Evolutionary conservation across 257 asterid genomes (phyloP), one percentile per base, ranked within the genome.

Genomic region (Scutellaria galericulata): DNA sequence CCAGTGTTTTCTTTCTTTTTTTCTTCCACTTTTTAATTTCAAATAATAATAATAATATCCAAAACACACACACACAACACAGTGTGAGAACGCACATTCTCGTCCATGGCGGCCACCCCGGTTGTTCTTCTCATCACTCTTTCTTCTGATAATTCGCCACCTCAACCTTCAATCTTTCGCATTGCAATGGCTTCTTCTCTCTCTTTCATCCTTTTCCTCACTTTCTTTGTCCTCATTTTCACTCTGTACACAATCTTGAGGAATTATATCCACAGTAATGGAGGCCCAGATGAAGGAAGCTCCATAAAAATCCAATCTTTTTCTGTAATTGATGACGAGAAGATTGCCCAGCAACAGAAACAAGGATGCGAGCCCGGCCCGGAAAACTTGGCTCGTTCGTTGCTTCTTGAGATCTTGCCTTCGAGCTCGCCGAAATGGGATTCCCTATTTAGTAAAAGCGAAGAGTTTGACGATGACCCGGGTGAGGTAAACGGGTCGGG

Each of bases 331-430:
- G 86, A 61, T 8, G 81, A 68, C 11, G 76, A 41, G 10, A 65
- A 20, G 7, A n/a, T 35, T 56, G 52, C 75, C 47, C 71, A 35
- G 2, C 71, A 81, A 71, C 64, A 42, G 63, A 58, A 64, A 27
- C 70, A 59, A 4, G 75, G 56, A 1, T 42, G 71, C 65, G 82
- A 64, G 75, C 69, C 87, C 82, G 86, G 79, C 76, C 80, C 79
- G 67, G 74, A 68, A 12, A 68, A 71, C 50, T 31, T 80, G 76
- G 62, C 85, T 77, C 80, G 75, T 9, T 81, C 92, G 13, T 53
- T 89, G 75, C 84, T 86, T 52, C 78, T 83, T 3, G 91, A 83
- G 87, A 83, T 89, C 80, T 78, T 89, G 77, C 95, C 97, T 9
- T 68, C 89, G 62, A 82, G 71, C 58, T 77, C 91, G 6, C 79